Conservation (phyloP, 2,329 filamentous ascomycete species). For the Colletotrichum simmondsii region DNA sequence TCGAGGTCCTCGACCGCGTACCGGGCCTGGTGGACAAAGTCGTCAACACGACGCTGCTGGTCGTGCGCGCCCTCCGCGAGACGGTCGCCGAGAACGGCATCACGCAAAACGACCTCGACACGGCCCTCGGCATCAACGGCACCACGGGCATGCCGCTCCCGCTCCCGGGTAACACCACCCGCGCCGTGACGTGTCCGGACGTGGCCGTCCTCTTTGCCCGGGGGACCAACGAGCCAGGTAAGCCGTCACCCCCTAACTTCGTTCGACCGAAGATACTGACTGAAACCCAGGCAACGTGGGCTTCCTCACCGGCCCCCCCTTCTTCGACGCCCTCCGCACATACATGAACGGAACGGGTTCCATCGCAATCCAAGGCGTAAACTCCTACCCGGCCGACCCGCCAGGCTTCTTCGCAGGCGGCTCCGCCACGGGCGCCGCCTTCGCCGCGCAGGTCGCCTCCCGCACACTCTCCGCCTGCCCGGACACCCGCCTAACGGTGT, state of each 20-base stretch:
- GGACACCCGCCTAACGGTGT: constrained; percentile 39
- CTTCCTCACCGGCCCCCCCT: constrained; percentile 40
- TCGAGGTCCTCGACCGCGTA: constrained; percentile 28
- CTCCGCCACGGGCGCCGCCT: constrained; percentile 17
- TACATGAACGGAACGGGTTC: constrained; percentile 34
- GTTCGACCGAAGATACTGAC: background rate
- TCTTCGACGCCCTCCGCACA: constrained; percentile 39
- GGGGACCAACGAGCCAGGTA: constrained; percentile 35
- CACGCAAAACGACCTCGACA: constrained; percentile 28
- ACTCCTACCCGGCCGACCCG: constrained; percentile 34
- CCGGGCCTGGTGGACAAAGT: constrained; percentile 20
- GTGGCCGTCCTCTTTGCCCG: constrained; percentile 33
- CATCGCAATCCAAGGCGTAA: constrained; percentile 41
- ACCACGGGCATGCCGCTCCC: constrained; percentile 15
- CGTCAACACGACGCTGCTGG: constrained; percentile 27
- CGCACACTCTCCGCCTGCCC: constrained; percentile 43
- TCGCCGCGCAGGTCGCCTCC: constrained; percentile 47
- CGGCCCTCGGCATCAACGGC: constrained; percentile 14
- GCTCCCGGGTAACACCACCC: background rate
- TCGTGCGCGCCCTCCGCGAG: constrained; percentile 30
- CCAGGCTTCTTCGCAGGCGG: constrained; percentile 25
- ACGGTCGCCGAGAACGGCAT: constrained; percentile 31
- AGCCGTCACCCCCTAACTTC: background rate
- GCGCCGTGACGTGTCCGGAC: constrained; percentile 26
- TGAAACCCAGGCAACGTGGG: constrained; percentile 42